Base-by-base conservation (phyloP, 176 grass and related monocot species). In the Triticum turgidum region DNA sequence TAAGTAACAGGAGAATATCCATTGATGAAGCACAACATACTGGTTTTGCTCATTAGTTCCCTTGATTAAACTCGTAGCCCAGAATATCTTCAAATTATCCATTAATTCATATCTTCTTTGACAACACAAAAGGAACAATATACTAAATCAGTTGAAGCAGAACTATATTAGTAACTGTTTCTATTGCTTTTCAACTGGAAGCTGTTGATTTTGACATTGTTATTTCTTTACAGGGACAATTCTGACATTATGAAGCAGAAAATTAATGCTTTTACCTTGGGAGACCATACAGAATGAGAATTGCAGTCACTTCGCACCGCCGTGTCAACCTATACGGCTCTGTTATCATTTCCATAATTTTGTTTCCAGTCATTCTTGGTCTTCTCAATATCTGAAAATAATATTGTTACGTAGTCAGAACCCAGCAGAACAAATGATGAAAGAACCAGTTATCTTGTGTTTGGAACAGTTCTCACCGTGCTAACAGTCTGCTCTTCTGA, bases 221-320 rank as follows among this genome's bases (percentile, higher is more conserved):
- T 54, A 54, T 54, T 54, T 54, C 5, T 54, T 54, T 29, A 73
- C 5, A 3, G 11, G 11, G 6, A 45, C 21, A 74, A 27, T 9
- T 47, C 5, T 29, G 1, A 54, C 3, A 51, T 30, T 52, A 52
- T 52, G 49, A 54, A 92, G 77, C 33, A 85, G 33, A 59, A 71
- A 80, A 83, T 54, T 71, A 77, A 39, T 35, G n/a, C 27, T 63
- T 63, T 80, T 86, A 98, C 96, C 96, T 98, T 38, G 96, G 96
- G n/a, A 98, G 96, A 85, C 96, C 96, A 88, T 92, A 96, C 1
- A 98, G 73, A 91, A 98, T 92, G 18, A 98, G 91, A 92, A 98
- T 96, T 82, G 96, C 96, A 51, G 96, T 98, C 64, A 98, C 93
- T 95, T 98, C 96, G 82, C 96, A 98, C 76, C 90, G 76, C 0